These are phyloP conservation scores for Syncephalis plumigaleata DNA, from an alignment of 371 early-diverging fungal species.

Conservation along the genomic window DNA sequence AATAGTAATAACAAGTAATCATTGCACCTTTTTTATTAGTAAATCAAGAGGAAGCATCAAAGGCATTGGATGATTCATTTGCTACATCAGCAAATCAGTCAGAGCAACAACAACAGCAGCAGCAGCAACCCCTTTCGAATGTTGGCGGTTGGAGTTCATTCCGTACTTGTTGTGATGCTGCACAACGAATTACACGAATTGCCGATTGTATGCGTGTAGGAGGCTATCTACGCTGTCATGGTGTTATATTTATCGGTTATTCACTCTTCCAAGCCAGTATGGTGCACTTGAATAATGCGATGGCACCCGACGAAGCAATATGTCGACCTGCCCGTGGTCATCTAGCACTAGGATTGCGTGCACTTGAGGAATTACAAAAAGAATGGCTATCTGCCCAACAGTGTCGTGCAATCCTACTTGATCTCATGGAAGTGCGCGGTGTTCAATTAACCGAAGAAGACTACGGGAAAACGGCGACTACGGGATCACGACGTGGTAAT, in stretches of 20 bases:
- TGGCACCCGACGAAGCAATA: constrained; percentile 1
- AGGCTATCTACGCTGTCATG: constrained; percentile 5
- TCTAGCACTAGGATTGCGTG: constrained; percentile 2
- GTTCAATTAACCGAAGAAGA: background rate
- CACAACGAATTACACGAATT: background rate
- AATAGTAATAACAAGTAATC: too few species aligned
- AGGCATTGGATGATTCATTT: background rate
- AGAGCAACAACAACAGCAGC: background rate
- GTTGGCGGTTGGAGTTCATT: constrained; percentile 3
- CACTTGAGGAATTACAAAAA: constrained; percentile 3
- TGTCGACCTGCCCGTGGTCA: constrained; percentile 3
- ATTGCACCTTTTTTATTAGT: too few species aligned
- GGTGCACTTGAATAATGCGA: constrained; percentile 7
- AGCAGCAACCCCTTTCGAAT: background rate
- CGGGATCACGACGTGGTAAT: too few species aligned
- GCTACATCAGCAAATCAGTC: background rate
- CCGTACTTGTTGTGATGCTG: constrained; percentile 3
- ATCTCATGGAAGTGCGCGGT: constrained; percentile 5
- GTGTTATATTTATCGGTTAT: constrained; percentile 3
- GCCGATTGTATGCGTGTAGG: constrained; percentile 3
- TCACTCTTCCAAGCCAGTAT: constrained; percentile 4
- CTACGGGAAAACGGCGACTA: too few species aligned
- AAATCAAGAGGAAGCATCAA: background rate
- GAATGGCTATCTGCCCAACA: constrained; percentile 1
- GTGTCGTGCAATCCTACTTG: constrained; percentile 2